Base-by-base conservation (phyloP, 2,329 filamentous ascomycete genomes). In the Aspergillus chevalieri region DNA sequence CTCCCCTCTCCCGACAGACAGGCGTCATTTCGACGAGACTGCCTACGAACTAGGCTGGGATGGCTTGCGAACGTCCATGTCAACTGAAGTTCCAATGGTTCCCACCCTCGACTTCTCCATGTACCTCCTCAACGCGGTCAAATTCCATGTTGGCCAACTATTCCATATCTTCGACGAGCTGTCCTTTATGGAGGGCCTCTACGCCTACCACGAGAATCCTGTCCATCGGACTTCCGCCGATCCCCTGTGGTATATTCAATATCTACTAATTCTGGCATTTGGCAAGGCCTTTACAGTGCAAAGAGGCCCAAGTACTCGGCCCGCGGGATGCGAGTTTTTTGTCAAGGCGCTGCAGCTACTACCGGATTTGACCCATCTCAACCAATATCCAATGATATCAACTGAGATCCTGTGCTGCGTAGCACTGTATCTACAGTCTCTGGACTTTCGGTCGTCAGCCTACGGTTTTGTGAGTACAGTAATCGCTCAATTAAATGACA, bases 131-230 rank as follows among this genome's bases (percentile, higher is more conserved):
- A 79, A 78, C 51, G 72, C 75, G 0, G 76, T 80, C 51, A 79
- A 79, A 48, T 80, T 80, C 34, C 76, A 79, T 51, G 77, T 74
- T 50, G 71, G 74, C 5, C 77, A 79, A 30, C 54, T 79, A 4
- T 77, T 78, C 43, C 76, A 80, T 47, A 61, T 80, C 0, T 78
- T 79, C 43, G 78, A 81, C 30, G 77, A 80, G 44, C 67, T 72
- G 9, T 68, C 66, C 0, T 81, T 81, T 49, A 78, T 78, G 71
- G 56, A 55, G 4, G 64, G 67, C 3, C 60, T 77, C 7, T 63
- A 68, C 34, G 57, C 62, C 2, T 77, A 76, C 53, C 71, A 77
- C 49, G 61, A 67, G 1, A 61, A 65, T 17, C 58, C 61, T 2
- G 63, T 61, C 38, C 63, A 56, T 9, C 54, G 60, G 28, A 53